Base-by-base conservation (phyloP, 2,329 filamentous ascomycete species). In the Chaetothyriales sp. region DNA sequence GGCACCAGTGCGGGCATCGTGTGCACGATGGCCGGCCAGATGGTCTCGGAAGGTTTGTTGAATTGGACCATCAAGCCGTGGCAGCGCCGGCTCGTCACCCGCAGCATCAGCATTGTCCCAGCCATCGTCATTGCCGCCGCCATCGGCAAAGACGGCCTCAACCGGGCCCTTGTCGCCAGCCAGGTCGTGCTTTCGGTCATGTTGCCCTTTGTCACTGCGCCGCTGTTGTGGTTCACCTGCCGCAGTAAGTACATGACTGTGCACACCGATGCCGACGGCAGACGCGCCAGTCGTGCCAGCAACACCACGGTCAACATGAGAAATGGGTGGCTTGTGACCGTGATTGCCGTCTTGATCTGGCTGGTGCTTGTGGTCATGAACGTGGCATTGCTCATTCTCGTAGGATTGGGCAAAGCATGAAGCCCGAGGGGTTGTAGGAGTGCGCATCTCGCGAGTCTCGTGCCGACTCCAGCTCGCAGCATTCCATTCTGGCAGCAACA, bases 1-100 rank as follows among this genome's bases (percentile, higher is more conserved):
- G 88, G 88, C 7, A 77, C 87, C 10, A 86, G 82, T 0, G 88
- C 88, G 0, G 88, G 88, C 5, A 86, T 94, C 37, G 59, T 61
- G 28, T 94, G 88, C 69, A 94, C 89, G 1, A 92, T 94, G 59
- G 79, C 88, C 0, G 88, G 88, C 0, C 88, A 94, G 66, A 92
- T 94, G 82, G 83, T 94, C 19, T 83, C 81, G 56, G 88, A 94
- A 65, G 88, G 88, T 5, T 86, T 88, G 55, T 66, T 94, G 45
- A 79, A 80, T 46, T 89, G 86, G 85, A 79, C 70, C 4, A 67
- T 89, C 29, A 74, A 75, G 55, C 88, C 88, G 0, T 94, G 88
- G 88, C 62, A 89, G 8, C 82, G 88, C 2, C 77, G 88, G 9
- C 75, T 94, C 3, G 67, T 90, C 48, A 94, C 88, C 0, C 78